phyloP scores from a whole-genome alignment of 768 basidiomycete genomes.

The Neoboletus magnificus region DNA sequence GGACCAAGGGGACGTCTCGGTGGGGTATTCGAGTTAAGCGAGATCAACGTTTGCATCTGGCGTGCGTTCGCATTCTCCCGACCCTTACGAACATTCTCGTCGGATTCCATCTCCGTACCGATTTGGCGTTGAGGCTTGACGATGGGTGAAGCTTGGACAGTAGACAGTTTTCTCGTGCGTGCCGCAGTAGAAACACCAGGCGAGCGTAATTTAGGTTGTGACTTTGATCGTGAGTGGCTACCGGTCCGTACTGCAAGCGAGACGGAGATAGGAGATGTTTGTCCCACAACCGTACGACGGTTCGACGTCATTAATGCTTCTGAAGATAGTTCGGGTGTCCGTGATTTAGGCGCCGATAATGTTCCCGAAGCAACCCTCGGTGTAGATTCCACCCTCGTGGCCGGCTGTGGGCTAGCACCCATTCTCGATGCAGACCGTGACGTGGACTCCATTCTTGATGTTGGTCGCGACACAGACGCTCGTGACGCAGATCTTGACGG shows the following conservation, averaged over 20 bases:
- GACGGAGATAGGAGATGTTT: background rate
- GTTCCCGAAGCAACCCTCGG: background rate
- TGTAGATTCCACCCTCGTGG: slow-evolving; percentile 11
- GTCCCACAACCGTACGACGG: background rate
- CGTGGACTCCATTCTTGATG: slow-evolving; percentile 12
- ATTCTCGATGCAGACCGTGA: slow-evolving; percentile 21
- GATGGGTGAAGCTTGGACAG: slow-evolving; percentile 29
- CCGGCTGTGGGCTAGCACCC: slow-evolving; percentile 12
- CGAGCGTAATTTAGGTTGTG: slow-evolving; percentile 34
- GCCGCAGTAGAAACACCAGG: slow-evolving; percentile 1
- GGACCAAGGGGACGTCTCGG: slow-evolving; percentile 22
- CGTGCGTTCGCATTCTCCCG: background rate
- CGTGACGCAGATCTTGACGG: slow-evolving; percentile 13
- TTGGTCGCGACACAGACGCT: slow-evolving; percentile 13
- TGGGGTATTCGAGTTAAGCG: slow-evolving; percentile 24
- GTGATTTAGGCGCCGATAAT: background rate
- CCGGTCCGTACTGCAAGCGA: slow-evolving; percentile 1
- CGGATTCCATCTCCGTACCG: slow-evolving; percentile 1
- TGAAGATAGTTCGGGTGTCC: background rate
- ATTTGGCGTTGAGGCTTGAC: slow-evolving; percentile 15
- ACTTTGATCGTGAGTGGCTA: slow-evolving; percentile 29
- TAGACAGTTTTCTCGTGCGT: slow-evolving; percentile 27
- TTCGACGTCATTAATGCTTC: background rate
- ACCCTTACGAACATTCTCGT: background rate
- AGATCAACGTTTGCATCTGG: slow-evolving; percentile 14